phyloP scores from a whole-genome alignment of 768 basidiomycete species.

The Mycena capillaripes region DNA sequence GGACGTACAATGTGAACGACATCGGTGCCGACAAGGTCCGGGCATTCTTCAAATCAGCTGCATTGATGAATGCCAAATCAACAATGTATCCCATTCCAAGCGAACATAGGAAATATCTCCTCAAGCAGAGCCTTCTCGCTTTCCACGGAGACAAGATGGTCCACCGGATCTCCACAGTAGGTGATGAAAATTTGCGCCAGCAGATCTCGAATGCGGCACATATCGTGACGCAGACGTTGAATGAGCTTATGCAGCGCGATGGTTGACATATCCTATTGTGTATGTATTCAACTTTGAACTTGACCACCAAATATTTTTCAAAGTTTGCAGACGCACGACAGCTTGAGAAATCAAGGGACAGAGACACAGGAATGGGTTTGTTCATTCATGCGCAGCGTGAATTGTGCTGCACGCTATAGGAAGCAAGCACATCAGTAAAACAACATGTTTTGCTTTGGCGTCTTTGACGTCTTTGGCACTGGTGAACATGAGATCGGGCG shows the following conservation, averaged over 20 bases:
- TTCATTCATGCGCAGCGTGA: too few species aligned
- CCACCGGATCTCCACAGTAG: not conserved
- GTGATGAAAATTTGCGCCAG: not conserved
- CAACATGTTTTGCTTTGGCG: too few species aligned
- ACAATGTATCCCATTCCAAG: not conserved
- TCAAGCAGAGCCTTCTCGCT: not conserved
- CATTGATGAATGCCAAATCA: not conserved
- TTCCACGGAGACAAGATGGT: slow-evolving; percentile 17
- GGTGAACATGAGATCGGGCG: too few species aligned
- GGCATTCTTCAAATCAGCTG: not conserved
- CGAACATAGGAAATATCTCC: not conserved
- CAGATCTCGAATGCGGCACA: not conserved
- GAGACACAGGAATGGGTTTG: too few species aligned
- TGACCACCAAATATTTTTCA: too few species aligned
- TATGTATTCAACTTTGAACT: too few species aligned
- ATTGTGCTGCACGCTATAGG: too few species aligned
- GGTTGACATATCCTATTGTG: too few species aligned
- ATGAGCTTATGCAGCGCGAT: not conserved
- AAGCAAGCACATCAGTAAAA: too few species aligned
- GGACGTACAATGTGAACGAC: not conserved
- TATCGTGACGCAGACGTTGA: slow-evolving; percentile 9
- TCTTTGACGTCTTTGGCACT: too few species aligned
- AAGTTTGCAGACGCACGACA: too few species aligned
- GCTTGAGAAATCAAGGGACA: too few species aligned
- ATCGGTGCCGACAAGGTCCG: not conserved